Evolutionary conservation across 2,329 filamentous ascomycete species (phyloP), one percentile per base, ranked within the genome.

Genomic region (Xylariaceae sp.): DNA sequence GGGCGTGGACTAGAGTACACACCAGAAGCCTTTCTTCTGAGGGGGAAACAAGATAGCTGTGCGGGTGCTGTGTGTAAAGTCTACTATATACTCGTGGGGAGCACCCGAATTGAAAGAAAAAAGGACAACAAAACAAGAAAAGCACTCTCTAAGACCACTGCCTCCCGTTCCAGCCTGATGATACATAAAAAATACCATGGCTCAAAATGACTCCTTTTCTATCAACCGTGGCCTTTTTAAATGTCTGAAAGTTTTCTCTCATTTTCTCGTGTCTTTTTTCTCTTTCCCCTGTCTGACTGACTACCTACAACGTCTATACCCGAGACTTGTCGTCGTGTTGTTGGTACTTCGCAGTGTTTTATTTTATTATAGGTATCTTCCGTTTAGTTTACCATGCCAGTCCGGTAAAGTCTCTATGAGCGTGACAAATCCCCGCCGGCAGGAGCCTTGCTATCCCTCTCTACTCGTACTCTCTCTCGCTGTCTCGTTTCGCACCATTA

Each of bases 131-230:
- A 50, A 10, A 18, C 23, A 30, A 30, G 18, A 10, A n/a, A 45
- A 58, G 54, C 58, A 56, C 51, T 56, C 47, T 62, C 57, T 58
- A 63, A 63, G 56, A 53, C 49, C 50, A 7, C 52, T 39, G 45
- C 4, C 23, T 30, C 4, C 23, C 23, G 23, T 30, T 30, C 50
- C 53, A 53, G 55, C 42, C 30, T 55, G 47, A 50, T 47, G 56
- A 60, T 56, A 59, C 57, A 55, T 10, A 42, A 42, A 42, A 10
- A 42, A 53, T 57, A 53, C 54, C 49, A 54, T 18, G 52, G 35
- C 18, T 49, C 35, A 56, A 35, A 59, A 56, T 42, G 37, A 9
- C 17, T 35, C 17, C 23, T 48, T 58, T 60, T 51, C 58, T 13
- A 10, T 13, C 11, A 42, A 57, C 51, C 52, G 47, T 18, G 51